These are phyloP conservation scores for Proteromonas lacertae DNA, from an alignment of 352 stramenopile genomes.

Conservation along the genomic window DNA sequence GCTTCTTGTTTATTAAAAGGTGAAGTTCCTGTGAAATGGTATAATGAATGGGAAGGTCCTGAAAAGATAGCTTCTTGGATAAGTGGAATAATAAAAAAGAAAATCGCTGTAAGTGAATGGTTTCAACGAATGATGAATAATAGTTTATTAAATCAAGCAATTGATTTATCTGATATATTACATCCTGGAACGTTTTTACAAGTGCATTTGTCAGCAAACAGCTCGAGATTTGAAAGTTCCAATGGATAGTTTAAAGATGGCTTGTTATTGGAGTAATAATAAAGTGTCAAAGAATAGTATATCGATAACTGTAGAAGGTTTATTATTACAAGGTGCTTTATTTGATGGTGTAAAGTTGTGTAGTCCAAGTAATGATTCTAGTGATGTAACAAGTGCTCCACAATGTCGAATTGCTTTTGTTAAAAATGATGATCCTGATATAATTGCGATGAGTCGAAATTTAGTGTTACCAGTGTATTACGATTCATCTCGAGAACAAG, in stretches of 20 bases:
- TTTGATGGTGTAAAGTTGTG: constrained; percentile 21
- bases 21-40: constrained; percentile 28
- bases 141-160: constrained; percentile 23
- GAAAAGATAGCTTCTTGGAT: constrained; percentile 25
- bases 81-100: constrained; percentile 26
- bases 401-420: constrained; percentile 6
- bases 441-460: too few species aligned
- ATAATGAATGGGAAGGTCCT: constrained; percentile 25
- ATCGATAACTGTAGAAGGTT: background rate
- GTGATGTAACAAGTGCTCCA: constrained; percentile 6
- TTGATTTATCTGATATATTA: constrained; percentile 54
- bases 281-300: constrained; percentile 7
- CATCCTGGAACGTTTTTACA: constrained; percentile 69
- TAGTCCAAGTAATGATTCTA: constrained; percentile 5
- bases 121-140: constrained; percentile 16
- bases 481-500: too few species aligned
- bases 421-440: too few species aligned
- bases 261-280: constrained; percentile 44
- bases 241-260: constrained; percentile 49
- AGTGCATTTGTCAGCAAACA: constrained; percentile 48
- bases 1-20: constrained; percentile 28
- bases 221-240: constrained; percentile 30
- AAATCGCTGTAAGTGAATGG: constrained; percentile 37
- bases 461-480: too few species aligned
- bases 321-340: constrained; percentile 18